phyloP scores from a whole-genome alignment of 805 yeast species.

The Candida pini region DNA sequence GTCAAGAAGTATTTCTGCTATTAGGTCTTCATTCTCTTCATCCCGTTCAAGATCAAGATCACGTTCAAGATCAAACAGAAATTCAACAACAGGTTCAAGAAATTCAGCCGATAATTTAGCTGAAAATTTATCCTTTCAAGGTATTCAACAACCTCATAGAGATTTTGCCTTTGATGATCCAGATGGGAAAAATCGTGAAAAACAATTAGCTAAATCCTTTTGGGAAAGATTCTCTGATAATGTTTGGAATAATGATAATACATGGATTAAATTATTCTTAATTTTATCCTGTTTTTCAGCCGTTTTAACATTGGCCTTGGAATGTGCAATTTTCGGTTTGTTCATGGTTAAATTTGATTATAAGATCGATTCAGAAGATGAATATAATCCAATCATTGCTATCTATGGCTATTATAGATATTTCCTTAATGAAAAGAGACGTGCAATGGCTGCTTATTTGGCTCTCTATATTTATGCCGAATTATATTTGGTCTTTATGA shows the following conservation, averaged over 20 bases:
- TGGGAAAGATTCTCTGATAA: constrained; percentile 9
- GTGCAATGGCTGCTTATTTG: constrained; percentile 28
- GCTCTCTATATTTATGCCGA: constrained; percentile 40
- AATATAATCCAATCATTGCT: constrained; percentile 12
- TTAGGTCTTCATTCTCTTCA: constrained; percentile 6
- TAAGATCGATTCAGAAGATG: constrained; percentile 17
- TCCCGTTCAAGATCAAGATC: constrained; percentile 12
- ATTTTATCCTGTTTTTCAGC: constrained; percentile 31
- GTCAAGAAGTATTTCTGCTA: constrained; percentile 9
- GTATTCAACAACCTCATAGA: constrained; percentile 7
- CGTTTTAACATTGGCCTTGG: constrained; percentile 29
- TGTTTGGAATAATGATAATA: constrained; percentile 13
- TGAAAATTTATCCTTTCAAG: constrained; percentile 8
- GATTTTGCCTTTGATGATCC: constrained; percentile 11
- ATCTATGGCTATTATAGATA: constrained; percentile 24
- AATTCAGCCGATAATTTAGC: constrained; percentile 1
- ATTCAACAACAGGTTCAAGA: constrained; percentile 3
- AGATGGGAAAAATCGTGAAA: constrained; percentile 5
- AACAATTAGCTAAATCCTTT: constrained; percentile 9
- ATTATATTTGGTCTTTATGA: constrained; percentile 34
- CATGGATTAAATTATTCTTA: constrained; percentile 23
- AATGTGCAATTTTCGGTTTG: constrained; percentile 34
- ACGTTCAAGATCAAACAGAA: constrained; percentile 9
- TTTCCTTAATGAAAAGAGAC: constrained; percentile 8
- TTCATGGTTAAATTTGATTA: constrained; percentile 29